Percentiles rank a stretch among this genome's conserved stretches.
These are phyloP conservation scores for thale cress (Arabidopsis thaliana) DNA, from an alignment of 345 rosid species.

Conservation along the genomic window DNA sequence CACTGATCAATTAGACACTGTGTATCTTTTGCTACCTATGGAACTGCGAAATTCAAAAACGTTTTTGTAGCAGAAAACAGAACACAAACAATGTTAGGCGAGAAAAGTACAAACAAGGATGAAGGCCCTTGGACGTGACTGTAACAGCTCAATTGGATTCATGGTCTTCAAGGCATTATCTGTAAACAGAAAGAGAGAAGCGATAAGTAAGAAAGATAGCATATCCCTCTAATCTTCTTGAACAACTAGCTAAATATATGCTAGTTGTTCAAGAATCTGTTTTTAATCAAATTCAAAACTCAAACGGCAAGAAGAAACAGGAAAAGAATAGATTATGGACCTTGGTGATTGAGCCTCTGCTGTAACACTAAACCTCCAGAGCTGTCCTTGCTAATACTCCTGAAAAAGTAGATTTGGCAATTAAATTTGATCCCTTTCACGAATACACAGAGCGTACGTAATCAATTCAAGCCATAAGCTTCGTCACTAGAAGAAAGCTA, in stretches of 20 bases:
- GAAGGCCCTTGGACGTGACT: conserved; percentile 70
- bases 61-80: conserved; percentile 26
- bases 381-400: conserved; percentile 63
- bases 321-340: conserved; percentile 39
- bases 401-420: conserved; percentile 36
- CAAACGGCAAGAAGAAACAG: conserved; percentile 1
- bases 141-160: conserved; percentile 52
- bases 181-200: conserved; percentile 44
- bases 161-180: conserved; percentile 55
- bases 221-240: not conserved
- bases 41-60: not conserved
- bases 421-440: not conserved
- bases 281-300: not conserved
- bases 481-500: conserved; percentile 1
- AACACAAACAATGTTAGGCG: conserved; percentile 40
- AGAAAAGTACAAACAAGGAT: conserved; percentile 97
- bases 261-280: not conserved
- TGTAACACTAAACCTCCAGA: conserved; percentile 58
- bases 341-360: conserved; percentile 59
- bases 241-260: conserved; percentile 1
- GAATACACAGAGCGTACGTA: not conserved
- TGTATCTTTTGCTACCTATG: not conserved
- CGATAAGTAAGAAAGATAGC: conserved; percentile 23
- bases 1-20: not conserved
- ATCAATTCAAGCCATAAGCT: conserved; percentile 16